A percentile compares a stretch with the other conserved stretches of the same genome.
Evolutionary conservation across 2,329 filamentous ascomycete genomes (phyloP).

Genomic region (Cucurbitaria berberidis): DNA sequence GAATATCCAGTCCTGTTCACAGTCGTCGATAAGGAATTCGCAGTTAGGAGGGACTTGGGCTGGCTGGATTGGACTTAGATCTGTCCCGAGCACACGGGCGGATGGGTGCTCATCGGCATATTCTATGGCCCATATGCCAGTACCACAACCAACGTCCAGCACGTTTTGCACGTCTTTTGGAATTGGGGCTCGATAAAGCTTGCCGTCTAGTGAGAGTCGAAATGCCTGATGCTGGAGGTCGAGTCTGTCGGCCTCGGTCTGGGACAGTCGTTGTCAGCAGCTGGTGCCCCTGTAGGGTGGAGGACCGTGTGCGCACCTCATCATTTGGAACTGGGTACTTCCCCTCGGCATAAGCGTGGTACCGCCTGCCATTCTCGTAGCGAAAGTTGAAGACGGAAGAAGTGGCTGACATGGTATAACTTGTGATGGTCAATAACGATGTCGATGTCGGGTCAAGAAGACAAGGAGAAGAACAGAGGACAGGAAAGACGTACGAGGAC

Average conservation of each 20-base stretch:
- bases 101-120: slow-evolving; percentile 43
- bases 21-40: slow-evolving; percentile 46
- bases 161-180: slow-evolving; percentile 35
- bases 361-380: slow-evolving; percentile 41
- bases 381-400: slow-evolving; percentile 39
- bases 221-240: slow-evolving; percentile 45
- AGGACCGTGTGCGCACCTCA: slow-evolving; percentile 25
- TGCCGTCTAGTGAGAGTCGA: slow-evolving; percentile 40
- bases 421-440: slow-evolving; percentile 3
- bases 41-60: slow-evolving; percentile 41
- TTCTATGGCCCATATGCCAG: slow-evolving; percentile 43
- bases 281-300: not conserved
- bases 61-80: slow-evolving; percentile 45
- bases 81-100: slow-evolving; percentile 41
- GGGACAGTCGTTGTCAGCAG: slow-evolving; percentile 5
- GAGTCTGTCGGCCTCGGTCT: slow-evolving; percentile 39
- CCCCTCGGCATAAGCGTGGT: slow-evolving; percentile 40
- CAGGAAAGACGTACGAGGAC: slow-evolving; percentile 26
- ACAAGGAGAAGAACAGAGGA: no score
- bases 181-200: slow-evolving; percentile 38
- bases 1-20: slow-evolving; percentile 62
- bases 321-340: slow-evolving; percentile 43
- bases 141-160: slow-evolving; percentile 43
- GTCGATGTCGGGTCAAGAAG: not conserved
- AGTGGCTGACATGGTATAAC: slow-evolving; percentile 41